Evolutionary conservation across 2,329 filamentous ascomycete genomes (phyloP).

Genomic region (Tolypocladium nubicola): DNA sequence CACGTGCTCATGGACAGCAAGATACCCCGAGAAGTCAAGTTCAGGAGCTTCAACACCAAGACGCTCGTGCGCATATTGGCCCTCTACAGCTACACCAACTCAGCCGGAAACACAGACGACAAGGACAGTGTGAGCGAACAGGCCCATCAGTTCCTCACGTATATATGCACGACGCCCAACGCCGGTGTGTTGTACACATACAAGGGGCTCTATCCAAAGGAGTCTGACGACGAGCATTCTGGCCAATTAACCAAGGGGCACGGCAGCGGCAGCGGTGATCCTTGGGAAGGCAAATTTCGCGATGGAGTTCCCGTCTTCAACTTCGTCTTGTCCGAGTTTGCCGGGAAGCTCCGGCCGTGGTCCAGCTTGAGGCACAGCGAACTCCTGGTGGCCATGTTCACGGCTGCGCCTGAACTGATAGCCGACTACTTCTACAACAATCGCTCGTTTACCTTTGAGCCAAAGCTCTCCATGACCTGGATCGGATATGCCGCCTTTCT

Average conservation of each 20-base stretch:
- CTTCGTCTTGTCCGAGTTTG: constrained; percentile 65
- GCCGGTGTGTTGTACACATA: constrained; percentile 68
- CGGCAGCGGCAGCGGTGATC: constrained; percentile 35
- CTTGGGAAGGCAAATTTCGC: constrained; percentile 58
- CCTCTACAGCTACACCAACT: constrained; percentile 54
- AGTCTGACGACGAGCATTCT: constrained; percentile 40
- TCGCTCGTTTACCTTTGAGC: constrained; percentile 74
- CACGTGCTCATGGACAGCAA: constrained; percentile 66
- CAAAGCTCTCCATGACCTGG: constrained; percentile 88
- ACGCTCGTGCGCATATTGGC: constrained; percentile 62
- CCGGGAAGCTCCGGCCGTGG: constrained; percentile 72
- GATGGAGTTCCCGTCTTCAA: constrained; percentile 68
- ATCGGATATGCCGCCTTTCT: constrained; percentile 86
- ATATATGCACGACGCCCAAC: constrained; percentile 61
- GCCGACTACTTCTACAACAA: constrained; percentile 80
- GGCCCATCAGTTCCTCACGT: constrained; percentile 65
- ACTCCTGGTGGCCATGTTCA: constrained; percentile 70
- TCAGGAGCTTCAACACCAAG: constrained; percentile 62
- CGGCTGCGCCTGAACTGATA: constrained; percentile 72
- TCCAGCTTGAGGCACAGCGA: constrained; percentile 72
- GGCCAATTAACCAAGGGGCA: constrained; percentile 11
- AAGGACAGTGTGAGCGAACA: constrained; percentile 48
- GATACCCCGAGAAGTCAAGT: constrained; percentile 64
- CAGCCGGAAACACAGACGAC: constrained; percentile 27
- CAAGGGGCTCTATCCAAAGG: constrained; percentile 75